These are phyloP conservation scores for Pyrenophora seminiperda DNA, from an alignment of 2,329 filamentous ascomycete species.

Conservation along the genomic window DNA sequence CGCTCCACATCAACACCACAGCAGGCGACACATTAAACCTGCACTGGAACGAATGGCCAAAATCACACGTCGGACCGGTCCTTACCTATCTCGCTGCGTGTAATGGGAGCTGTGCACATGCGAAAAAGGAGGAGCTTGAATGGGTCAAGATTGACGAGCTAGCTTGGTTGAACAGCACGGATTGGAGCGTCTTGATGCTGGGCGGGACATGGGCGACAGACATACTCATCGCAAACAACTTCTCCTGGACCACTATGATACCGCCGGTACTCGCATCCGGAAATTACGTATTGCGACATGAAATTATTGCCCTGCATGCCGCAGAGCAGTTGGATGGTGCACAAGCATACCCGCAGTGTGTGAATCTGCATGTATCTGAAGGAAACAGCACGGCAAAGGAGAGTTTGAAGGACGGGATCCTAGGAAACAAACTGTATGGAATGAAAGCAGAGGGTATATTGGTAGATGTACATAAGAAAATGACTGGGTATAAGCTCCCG, in stretches of 20 bases:
- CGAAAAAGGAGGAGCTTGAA: slow-evolving; percentile 23
- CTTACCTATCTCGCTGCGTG: slow-evolving; percentile 42
- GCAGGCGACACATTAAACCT: slow-evolving; percentile 61
- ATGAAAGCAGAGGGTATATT: slow-evolving; percentile 47
- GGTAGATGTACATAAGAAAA: slow-evolving; percentile 47
- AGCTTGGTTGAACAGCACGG: slow-evolving; percentile 35
- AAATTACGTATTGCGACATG: slow-evolving; percentile 60
- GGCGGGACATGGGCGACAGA: slow-evolving; percentile 42
- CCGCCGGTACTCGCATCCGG: slow-evolving; percentile 51
- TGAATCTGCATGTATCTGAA: slow-evolving; percentile 53
- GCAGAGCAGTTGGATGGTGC: slow-evolving; percentile 52
- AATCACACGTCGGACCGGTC: slow-evolving; percentile 42
- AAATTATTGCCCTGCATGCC: slow-evolving; percentile 56
- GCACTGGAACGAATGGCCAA: slow-evolving; percentile 56
- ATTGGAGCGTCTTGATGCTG: slow-evolving; percentile 14
- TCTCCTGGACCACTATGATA: slow-evolving; percentile 53
- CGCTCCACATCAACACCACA: slow-evolving; percentile 57
- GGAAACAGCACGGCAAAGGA: slow-evolving; percentile 48
- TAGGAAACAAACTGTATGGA: slow-evolving; percentile 55
- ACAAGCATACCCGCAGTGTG: slow-evolving; percentile 59
- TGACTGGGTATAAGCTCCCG: slow-evolving; percentile 47
- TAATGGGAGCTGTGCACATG: slow-evolving; percentile 27
- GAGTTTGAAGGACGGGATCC: slow-evolving; percentile 47
- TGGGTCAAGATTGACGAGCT: slow-evolving; percentile 44
- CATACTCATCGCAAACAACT: slow-evolving; percentile 50